Conservation (phyloP, 1,284 basidiomycete species). For the Cryptococcus sp. region DNA sequence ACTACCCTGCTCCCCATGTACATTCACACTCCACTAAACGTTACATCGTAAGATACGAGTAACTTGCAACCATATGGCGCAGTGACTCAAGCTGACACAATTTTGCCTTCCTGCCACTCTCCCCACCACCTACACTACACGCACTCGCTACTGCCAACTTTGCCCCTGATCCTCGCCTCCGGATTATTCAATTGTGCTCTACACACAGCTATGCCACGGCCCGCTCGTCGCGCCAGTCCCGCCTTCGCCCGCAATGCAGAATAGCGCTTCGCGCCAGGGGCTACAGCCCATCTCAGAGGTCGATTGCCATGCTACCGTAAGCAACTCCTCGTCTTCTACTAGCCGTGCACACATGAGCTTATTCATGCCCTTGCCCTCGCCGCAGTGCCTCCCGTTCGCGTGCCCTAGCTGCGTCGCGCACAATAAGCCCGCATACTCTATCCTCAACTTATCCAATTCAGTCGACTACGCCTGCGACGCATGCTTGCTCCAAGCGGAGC, state of each 20-base stretch:
- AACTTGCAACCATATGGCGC: no score
- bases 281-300: constrained; percentile 1
- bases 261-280: constrained; percentile 1
- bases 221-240: constrained; percentile 12
- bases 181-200: no score
- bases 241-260: constrained; percentile 6
- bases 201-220: constrained; percentile 26
- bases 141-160: no score
- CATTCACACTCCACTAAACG: no score
- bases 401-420: constrained; percentile 23
- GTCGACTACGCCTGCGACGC: constrained; percentile 24
- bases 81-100: no score
- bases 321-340: neutral
- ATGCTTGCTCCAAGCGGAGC: constrained; percentile 13
- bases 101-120: no score
- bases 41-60: no score
- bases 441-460: constrained; percentile 23
- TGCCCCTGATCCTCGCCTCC: no score
- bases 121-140: no score
- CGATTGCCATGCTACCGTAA: constrained; percentile 24
- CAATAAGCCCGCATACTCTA: constrained; percentile 17
- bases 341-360: neutral
- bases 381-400: constrained; percentile 28
- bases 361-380: neutral
- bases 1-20: no score